Evolutionary conservation across 2,329 filamentous ascomycete genomes (phyloP).

Genomic region (Fusarium sororula): DNA sequence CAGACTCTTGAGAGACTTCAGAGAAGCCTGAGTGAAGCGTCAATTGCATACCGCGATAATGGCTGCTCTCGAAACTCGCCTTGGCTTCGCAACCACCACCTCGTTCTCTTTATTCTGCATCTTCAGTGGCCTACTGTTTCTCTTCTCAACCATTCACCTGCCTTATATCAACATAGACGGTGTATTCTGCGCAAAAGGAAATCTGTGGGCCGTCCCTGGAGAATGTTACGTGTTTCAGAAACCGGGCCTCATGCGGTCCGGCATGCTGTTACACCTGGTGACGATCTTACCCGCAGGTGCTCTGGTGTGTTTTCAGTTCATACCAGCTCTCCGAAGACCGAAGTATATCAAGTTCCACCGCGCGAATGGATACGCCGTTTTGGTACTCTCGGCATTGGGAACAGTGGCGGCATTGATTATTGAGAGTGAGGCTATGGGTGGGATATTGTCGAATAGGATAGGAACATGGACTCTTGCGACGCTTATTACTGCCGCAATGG

Average conservation of each 20-base stretch:
- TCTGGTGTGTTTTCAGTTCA: conserved; percentile 16
- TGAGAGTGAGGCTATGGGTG: conserved; percentile 12
- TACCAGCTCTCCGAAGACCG: neutral
- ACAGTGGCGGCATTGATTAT: neutral
- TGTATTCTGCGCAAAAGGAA: neutral
- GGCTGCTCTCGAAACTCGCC: neutral
- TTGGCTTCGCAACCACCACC: neutral
- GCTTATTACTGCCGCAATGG: neutral
- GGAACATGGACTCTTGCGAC: neutral
- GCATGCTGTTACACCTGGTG: neutral
- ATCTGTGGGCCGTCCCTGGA: neutral
- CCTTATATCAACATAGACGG: conserved; percentile 7
- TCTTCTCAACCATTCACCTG: conserved; percentile 10
- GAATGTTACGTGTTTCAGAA: conserved; percentile 11
- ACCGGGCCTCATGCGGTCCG: conserved; percentile 2
- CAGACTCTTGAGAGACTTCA: neutral
- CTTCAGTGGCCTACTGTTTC: neutral
- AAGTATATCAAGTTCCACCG: neutral
- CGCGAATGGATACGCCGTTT: neutral
- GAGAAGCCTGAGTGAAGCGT: neutral
- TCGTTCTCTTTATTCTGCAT: neutral
- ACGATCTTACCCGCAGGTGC: conserved; percentile 8
- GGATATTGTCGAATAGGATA: neutral
- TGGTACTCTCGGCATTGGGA: neutral
- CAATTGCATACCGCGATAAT: neutral